Conservation (phyloP, 352 stramenopile species). For the Phytophthora uliginosa region DNA sequence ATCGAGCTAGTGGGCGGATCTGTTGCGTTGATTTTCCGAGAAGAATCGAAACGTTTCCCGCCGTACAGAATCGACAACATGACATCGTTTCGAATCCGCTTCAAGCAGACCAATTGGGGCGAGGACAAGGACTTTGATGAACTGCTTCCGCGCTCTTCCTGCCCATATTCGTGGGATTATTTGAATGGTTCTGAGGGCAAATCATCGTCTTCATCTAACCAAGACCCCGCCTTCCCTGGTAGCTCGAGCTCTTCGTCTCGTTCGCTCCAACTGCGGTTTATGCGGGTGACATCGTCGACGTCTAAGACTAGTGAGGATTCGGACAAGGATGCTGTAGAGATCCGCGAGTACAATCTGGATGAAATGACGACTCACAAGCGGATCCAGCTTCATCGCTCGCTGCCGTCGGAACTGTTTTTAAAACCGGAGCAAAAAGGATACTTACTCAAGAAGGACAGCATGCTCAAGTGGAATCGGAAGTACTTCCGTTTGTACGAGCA, state of each 20-base stretch:
- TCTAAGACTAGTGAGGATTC: conserved; percentile 54
- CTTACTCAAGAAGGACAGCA: conserved; percentile 89
- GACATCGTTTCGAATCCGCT: conserved; percentile 91
- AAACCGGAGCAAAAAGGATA: conserved; percentile 84
- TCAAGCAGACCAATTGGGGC: conserved; percentile 85
- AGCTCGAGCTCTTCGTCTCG: conserved; percentile 67
- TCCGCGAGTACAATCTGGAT: conserved; percentile 90
- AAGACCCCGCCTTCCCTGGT: conserved; percentile 76
- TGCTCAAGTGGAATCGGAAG: conserved; percentile 92
- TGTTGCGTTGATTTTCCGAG: conserved; percentile 85
- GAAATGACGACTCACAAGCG: conserved; percentile 85
- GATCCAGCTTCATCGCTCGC: conserved; percentile 86
- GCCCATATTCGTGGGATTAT: conserved; percentile 90
- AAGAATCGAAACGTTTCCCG: conserved; percentile 89
- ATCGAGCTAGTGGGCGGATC: conserved; percentile 90
- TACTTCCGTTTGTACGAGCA: conserved; percentile 91
- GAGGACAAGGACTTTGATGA: conserved; percentile 82
- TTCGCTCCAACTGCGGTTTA: conserved; percentile 89
- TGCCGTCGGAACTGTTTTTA: conserved; percentile 85
- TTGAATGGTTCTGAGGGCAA: conserved; percentile 74
- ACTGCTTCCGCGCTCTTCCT: conserved; percentile 74
- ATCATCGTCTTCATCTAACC: conserved; percentile 59
- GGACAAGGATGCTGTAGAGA: conserved; percentile 86
- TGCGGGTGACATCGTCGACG: conserved; percentile 87
- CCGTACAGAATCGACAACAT: conserved; percentile 94